Base-by-base conservation (phyloP, 208 protist species). In the Wallacemonas sp. region DNA sequence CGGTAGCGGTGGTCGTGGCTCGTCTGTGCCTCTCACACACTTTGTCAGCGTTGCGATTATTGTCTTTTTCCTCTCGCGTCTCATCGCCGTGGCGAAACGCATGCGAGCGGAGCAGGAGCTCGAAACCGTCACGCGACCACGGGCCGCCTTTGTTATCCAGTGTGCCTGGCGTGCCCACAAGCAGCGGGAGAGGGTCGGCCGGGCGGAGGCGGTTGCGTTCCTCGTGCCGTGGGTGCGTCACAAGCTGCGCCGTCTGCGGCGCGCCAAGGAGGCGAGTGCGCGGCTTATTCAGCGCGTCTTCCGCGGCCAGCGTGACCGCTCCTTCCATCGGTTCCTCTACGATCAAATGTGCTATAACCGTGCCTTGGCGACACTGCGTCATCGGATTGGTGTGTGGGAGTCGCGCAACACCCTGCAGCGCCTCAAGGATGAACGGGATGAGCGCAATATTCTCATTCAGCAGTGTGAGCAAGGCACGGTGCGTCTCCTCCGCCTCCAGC, bases 221-320 rank as follows among this genome's bases (percentile, higher is more conserved):
- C 71, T 94, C 19, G 70, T 83, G 53, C 72, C 77, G 31, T 90
- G 86, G 69, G 31, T 86, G 45, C 82, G 74, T 2, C 53, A 66
- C 26, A 67, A 74, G 34, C 58, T 90, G 49, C 17, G 27, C 22
- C 68, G 75, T 12, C 70, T 80, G 71, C 74, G 63, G 2, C 66
- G 54, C n/a, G 62, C 51, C 12, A 85, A 85, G 53, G 74, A 80
- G 49, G 53, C n/a, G 24, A 76, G 73, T 42, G 84, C 75, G 42
- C 66, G 67, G 58, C 64, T 91, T 14, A 68, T 94, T n/a, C 88
- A 91, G 58, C 84, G 84, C 31, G 70, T 91, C 42, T 83, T 90
- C 65, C 70, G 80, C 21, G 80, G 76, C 2, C 70, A 84, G 67
- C 76, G 31, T 17, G 81, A 79, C 1, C 82, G 82, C 54, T 72